Percentiles rank a stretch among this genome's conserved stretches.
Conservation (phyloP, 305 asterid genomes). For the Fraxinus greggii region DNA sequence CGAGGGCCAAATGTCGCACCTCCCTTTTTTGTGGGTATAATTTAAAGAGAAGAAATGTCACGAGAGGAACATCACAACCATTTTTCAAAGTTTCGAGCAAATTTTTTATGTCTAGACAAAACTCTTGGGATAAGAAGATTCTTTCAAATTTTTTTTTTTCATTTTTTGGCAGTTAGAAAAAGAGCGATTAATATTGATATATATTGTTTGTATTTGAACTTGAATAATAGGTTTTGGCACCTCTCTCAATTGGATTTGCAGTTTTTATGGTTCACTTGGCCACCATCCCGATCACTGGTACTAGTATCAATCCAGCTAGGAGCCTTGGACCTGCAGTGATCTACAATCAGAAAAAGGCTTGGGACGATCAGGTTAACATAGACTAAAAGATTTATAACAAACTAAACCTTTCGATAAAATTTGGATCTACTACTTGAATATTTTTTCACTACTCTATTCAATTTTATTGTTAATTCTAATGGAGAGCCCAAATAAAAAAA, state of each 20-base stretch:
- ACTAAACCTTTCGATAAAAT: too few relatives aligned
- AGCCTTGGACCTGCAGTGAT: slow-evolving; percentile 80
- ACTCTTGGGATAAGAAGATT: too few relatives aligned
- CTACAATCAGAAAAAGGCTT: slow-evolving; percentile 44
- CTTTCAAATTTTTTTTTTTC: too few relatives aligned
- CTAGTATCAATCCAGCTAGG: slow-evolving; percentile 75
- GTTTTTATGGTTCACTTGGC: slow-evolving; percentile 48
- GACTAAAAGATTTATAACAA: neutral
- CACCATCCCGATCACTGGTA: slow-evolving; percentile 43
- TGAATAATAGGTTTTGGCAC: neutral
- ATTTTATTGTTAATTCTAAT: too few relatives aligned
- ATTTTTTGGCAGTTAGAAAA: too few relatives aligned
- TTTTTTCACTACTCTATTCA: neutral
- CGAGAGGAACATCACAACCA: too few relatives aligned
- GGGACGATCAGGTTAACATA: slow-evolving; percentile 59
- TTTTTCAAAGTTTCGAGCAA: too few relatives aligned
- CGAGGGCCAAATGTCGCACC: too few relatives aligned
- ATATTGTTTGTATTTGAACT: neutral
- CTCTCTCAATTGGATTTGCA: slow-evolving; percentile 37
- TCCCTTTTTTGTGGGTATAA: too few relatives aligned
- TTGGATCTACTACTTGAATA: neutral
- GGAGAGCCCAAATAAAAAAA: too few relatives aligned
- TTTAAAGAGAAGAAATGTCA: too few relatives aligned
- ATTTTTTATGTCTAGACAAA: too few relatives aligned
- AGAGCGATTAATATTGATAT: neutral